These are phyloP conservation scores for Globisporangium okanoganense DNA, from an alignment of 352 stramenopile genomes.

Conservation along the genomic window DNA sequence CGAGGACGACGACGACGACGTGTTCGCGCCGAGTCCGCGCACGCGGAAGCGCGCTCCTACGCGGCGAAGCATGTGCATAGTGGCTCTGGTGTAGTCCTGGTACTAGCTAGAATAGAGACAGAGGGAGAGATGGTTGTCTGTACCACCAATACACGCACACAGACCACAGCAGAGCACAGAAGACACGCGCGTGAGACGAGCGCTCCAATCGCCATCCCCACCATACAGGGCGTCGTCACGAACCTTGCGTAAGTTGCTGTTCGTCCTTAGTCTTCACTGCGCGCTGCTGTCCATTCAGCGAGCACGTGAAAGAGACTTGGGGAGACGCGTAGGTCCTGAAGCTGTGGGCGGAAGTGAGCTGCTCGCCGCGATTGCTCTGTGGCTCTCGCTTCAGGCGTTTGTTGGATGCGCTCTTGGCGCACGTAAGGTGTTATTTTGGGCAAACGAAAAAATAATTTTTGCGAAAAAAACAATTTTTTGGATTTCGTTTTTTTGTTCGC, in stretches of 20 bases:
- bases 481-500: too few species aligned
- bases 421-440: too few species aligned
- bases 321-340: not conserved
- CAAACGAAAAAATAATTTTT: too few species aligned
- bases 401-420: too few species aligned
- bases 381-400: too few species aligned
- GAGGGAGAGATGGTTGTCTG: not conserved
- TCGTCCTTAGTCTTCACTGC: not conserved
- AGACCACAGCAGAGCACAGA: constrained; percentile 7
- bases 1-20: constrained; percentile 4
- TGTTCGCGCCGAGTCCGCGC: constrained; percentile 6
- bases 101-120: not conserved
- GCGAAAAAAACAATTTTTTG: too few species aligned
- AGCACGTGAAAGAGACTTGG: not conserved
- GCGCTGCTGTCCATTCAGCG: not conserved
- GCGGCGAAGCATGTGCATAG: constrained; percentile 45
- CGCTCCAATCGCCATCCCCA: not conserved
- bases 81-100: too few species aligned
- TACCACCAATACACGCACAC: not conserved
- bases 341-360: not conserved
- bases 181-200: constrained; percentile 11
- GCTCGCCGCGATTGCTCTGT: too few species aligned
- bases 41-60: constrained; percentile 21
- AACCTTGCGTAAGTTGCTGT: not conserved
- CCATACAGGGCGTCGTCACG: not conserved